Evolutionary conservation across 257 asterid species (phyloP).

Genomic region (Ilex aquifolium): DNA sequence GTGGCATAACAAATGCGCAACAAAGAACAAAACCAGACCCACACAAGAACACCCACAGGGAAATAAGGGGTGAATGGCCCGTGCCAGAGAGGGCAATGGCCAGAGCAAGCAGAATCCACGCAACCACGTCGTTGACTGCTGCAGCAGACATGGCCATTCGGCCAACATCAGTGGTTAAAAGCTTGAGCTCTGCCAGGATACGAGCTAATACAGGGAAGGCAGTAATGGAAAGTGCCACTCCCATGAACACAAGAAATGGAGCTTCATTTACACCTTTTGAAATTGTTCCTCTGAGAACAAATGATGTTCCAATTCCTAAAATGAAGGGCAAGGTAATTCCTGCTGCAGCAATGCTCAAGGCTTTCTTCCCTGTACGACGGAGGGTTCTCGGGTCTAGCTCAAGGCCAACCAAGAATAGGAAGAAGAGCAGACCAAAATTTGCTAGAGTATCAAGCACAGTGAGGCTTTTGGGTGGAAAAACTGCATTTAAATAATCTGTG

Average conservation of each 20-base stretch:
- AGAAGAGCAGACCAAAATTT: conserved; percentile 29
- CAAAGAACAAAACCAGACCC: conserved; percentile 19
- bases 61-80: conserved; percentile 21
- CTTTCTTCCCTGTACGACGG: conserved; percentile 25
- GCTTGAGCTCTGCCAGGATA: conserved; percentile 31
- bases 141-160: conserved; percentile 35
- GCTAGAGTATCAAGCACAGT: conserved; percentile 34
- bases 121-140: conserved; percentile 29
- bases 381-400: conserved; percentile 27
- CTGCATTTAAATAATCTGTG: conserved; percentile 9
- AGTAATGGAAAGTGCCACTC: conserved; percentile 33
- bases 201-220: conserved; percentile 40
- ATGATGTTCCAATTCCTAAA: conserved; percentile 28
- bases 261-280: conserved; percentile 18
- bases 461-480: conserved; percentile 26
- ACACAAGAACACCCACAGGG: conserved; percentile 27
- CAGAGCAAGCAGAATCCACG: conserved; percentile 31
- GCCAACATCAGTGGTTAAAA: conserved; percentile 30
- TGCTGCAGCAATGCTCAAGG: conserved; percentile 24
- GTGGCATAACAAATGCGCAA: conserved; percentile 16
- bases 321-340: conserved; percentile 24
- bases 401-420: conserved; percentile 30
- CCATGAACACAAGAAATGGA: conserved; percentile 28
- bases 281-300: conserved; percentile 17
- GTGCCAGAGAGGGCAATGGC: conserved; percentile 23